A percentile compares a stretch with the other conserved stretches of the same genome.
Evolutionary conservation across 305 asterid species (phyloP).

Genomic region (Fraxinus baroniana): DNA sequence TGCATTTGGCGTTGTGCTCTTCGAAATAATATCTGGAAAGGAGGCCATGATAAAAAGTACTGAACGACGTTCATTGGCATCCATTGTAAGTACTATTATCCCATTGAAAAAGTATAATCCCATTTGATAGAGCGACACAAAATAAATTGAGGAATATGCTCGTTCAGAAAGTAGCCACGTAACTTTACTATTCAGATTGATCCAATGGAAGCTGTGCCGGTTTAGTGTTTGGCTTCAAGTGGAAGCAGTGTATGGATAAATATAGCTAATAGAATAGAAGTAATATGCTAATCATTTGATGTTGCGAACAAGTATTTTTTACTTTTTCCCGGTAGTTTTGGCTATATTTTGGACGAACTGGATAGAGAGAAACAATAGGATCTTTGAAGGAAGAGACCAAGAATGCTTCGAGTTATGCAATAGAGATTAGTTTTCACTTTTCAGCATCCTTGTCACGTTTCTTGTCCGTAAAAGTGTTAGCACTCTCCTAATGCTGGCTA

Average conservation of each 20-base stretch:
- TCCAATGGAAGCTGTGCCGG: background rate
- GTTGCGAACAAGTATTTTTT: background rate
- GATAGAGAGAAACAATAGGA: background rate
- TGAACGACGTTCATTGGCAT: conserved; percentile 82
- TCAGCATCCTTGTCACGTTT: background rate
- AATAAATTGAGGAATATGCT: background rate
- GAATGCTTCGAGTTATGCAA: background rate
- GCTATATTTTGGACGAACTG: background rate
- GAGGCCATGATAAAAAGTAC: conserved; percentile 83
- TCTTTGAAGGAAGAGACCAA: background rate
- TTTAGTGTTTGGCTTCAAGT: background rate
- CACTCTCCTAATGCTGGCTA: conserved; percentile 23
- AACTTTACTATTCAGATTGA: background rate
- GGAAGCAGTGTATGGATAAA: background rate
- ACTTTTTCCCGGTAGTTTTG: background rate
- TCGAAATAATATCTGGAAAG: conserved; percentile 86
- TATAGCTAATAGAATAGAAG: background rate
- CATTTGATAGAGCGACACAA: background rate
- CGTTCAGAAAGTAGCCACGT: background rate
- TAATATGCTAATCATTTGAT: background rate
- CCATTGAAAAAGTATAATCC: background rate
- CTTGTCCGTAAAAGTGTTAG: background rate
- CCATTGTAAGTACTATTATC: conserved; percentile 65
- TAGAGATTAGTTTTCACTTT: background rate
- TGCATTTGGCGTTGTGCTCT: conserved; percentile 91